phyloP scores from a whole-genome alignment of 2,329 filamentous ascomycete species.

The Aspergillus ibericus region DNA sequence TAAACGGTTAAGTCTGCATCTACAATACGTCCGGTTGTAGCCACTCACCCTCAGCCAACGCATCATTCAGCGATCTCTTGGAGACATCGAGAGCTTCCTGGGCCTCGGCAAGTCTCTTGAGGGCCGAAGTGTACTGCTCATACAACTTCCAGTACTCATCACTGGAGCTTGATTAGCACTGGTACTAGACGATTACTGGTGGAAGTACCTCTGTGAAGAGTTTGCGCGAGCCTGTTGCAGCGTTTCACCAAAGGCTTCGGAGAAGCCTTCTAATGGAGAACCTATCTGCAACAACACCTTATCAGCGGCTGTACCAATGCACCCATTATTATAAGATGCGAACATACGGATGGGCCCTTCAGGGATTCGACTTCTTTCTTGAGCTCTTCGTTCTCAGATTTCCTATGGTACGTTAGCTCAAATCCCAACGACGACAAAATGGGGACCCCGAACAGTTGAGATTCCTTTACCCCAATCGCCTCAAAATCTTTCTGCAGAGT shows the following conservation, averaged over 20 bases:
- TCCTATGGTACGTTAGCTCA: constrained; percentile 31
- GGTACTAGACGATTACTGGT: not conserved
- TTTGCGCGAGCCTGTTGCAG: constrained; percentile 35
- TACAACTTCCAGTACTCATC: constrained; percentile 45
- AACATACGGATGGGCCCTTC: constrained; percentile 21
- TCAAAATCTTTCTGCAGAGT: constrained; percentile 46
- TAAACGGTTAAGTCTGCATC: constrained; percentile 20
- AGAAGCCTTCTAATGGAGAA: constrained; percentile 33
- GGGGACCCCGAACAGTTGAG: constrained; percentile 36
- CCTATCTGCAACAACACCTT: constrained; percentile 23
- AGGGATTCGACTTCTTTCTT: constrained; percentile 39
- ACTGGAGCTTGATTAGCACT: constrained; percentile 22
- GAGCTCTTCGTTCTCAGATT: constrained; percentile 42
- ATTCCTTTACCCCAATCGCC: constrained; percentile 40
- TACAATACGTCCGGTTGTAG: not conserved
- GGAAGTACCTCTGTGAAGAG: constrained; percentile 37
- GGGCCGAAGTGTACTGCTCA: constrained; percentile 38
- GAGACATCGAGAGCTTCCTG: constrained; percentile 38
- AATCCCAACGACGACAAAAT: not conserved
- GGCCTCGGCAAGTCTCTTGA: constrained; percentile 40
- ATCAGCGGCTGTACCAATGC: not conserved
- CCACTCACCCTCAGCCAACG: constrained; percentile 38
- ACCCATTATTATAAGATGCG: not conserved
- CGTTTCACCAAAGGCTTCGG: constrained; percentile 33
- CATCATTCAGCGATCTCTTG: constrained; percentile 39